Base-by-base conservation (phyloP, 1,139 yeast species). In the Hansenula anomala region DNA sequence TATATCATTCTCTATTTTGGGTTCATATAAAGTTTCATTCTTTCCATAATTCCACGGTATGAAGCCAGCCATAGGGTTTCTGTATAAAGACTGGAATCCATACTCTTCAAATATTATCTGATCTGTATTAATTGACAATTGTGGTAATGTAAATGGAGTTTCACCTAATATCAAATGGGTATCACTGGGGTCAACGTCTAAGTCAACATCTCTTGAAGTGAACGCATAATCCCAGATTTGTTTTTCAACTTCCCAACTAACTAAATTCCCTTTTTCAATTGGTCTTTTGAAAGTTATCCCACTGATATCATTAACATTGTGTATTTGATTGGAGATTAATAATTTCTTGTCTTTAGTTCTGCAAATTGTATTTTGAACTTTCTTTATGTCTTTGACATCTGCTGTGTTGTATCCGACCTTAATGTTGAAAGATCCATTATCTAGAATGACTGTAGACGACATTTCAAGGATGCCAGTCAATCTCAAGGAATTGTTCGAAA, bases 31-130 rank as follows among this genome's bases (percentile, higher is more conserved):
- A 1, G 34, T 32, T 19, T 54, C 52, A 25, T 55, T 56, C 28
- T 50, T 43, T 29, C 48, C 45, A 32, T 60, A 63, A 36, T 66
- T 67, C 86, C 90, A 85, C 1, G 96, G 95, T 0, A 83, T 77
- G 42, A 86, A 69, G 1, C 84, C 74, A 1, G 81, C 82, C 0
- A 88, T 74, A 0, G 81, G 72, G 3, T 63, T 56, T 42, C 66
- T 64, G 30, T 69, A 67, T 33, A 66, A 38, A 29, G 78, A 75
- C 25, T 70, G 71, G 55, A 92, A 85, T 9, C 88, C 95, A 54
- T 82, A 92, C 56, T 94, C 98, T 60, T 94, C 99, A 64, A 94
- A 90, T 3, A 94, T 75, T 1, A 92, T 84, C 61, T 90, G 96
- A 59, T 92, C 98, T 22, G 89, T 83, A 59, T 85, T 85, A 51